Evolutionary conservation across 805 yeast genomes (phyloP).

Genomic region (Yamadazyma insecticola): DNA sequence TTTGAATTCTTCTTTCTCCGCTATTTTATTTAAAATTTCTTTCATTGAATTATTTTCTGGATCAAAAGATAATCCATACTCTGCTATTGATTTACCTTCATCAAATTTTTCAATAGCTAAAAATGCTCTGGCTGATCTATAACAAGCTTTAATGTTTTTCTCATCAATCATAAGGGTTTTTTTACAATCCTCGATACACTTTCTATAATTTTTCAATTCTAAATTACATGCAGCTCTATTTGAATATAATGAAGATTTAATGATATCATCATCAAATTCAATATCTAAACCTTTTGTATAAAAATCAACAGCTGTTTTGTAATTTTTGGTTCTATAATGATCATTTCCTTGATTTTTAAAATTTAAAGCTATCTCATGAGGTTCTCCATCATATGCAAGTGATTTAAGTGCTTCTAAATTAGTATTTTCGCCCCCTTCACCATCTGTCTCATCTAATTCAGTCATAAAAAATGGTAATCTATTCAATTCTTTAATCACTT

Average conservation of each 20-base stretch:
- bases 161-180: constrained; percentile 63
- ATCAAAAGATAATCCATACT: constrained; percentile 63
- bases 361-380: constrained; percentile 83
- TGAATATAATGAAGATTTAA: constrained; percentile 60
- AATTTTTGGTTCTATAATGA: constrained; percentile 66
- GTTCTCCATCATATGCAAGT: constrained; percentile 92
- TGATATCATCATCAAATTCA: constrained; percentile 49
- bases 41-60: constrained; percentile 53
- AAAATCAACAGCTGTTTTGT: constrained; percentile 67
- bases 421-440: constrained; percentile 67
- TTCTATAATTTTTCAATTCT: constrained; percentile 78
- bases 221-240: constrained; percentile 92
- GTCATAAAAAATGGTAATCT: constrained; percentile 94
- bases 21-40: constrained; percentile 39
- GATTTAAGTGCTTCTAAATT: constrained; percentile 87
- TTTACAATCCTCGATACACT: constrained; percentile 82
- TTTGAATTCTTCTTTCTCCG: constrained; percentile 29
- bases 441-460: constrained; percentile 69
- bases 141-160: constrained; percentile 76
- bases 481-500: constrained; percentile 72
- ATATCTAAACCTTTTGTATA: constrained; percentile 79
- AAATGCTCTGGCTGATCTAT: constrained; percentile 79
- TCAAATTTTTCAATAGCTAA: constrained; percentile 59
- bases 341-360: constrained; percentile 95
- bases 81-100: constrained; percentile 65